Base-by-base conservation (phyloP, 345 rosid species). In the Bruguiera gymnorhiza region DNA sequence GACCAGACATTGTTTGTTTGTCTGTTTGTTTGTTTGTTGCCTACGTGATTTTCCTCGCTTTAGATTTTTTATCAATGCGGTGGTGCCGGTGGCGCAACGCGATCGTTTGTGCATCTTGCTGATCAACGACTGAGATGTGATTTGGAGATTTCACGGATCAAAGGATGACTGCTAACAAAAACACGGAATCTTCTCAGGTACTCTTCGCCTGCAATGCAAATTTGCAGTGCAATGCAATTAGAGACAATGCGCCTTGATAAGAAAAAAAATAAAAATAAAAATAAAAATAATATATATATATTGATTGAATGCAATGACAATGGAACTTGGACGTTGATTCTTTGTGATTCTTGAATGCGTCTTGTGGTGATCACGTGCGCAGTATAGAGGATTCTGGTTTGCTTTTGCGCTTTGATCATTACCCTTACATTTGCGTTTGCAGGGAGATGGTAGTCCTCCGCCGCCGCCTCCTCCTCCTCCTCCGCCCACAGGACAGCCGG, bases 161-260 rank as follows among this genome's bases (percentile, higher is more conserved):
- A 75, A 69, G 48, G 20, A 89, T 89, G 96, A 71, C 86, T 56
- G 81, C 73, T 10, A 70, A 32, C 29, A 61, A 62, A 43, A 34
- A 65, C 72, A 68, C 73, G 60, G 97, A 85, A 65, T 69, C 85
- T 52, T 62, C 81, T 50, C 85, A 77, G 85, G 73, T 82, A 36
- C 20, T 8, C 36, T 24, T 18, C 13, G 23, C 29, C 21, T 56
- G 37, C 37, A 34, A 7, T 34, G 23, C 9, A 23, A 18, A 19
- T 58, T 23, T 69, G 15, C 8, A 30, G 24, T n/a, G 8, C 21
- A 18, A 67, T 36, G 58, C 53, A 26, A 52, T 31, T 30, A 29
- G 31, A 50, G 30, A 20, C 19, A 11, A 24, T 43, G 70, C 4
- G 31, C 50, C 50, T 43, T 43, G 4, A 8, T 6, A 36, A 36